A percentile compares a stretch with the other conserved stretches of the same genome.
These are phyloP conservation scores for Dorcoceras hygrometricum DNA, from an alignment of 257 asterid species.

Conservation along the genomic window DNA sequence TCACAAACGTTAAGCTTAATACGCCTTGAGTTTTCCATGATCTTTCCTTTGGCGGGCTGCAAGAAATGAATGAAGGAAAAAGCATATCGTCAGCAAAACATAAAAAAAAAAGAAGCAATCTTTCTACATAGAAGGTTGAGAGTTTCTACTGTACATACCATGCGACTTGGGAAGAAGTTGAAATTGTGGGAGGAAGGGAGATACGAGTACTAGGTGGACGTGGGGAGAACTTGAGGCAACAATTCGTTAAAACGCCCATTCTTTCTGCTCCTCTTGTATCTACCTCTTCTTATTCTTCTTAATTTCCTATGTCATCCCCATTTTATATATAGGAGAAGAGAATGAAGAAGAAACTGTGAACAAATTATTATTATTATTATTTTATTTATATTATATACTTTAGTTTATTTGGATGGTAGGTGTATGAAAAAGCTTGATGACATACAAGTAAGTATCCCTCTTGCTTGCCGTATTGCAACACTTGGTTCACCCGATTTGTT, in stretches of 20 bases:
- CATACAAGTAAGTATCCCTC: conserved; percentile 9
- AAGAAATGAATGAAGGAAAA: neutral
- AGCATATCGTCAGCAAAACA: no score
- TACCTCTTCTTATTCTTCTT: neutral
- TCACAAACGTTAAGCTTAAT: conserved; percentile 11
- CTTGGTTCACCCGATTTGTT: conserved; percentile 2
- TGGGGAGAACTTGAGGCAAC: conserved; percentile 47
- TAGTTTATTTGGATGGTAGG: conserved; percentile 7
- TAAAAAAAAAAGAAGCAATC: no score
- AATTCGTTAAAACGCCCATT: conserved; percentile 49
- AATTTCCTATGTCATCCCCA: neutral
- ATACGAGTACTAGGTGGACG: conserved; percentile 28
- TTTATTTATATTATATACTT: no score
- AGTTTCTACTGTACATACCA: conserved; percentile 24
- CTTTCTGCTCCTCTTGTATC: neutral
- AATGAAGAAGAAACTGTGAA: neutral
- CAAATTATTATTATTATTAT: no score
- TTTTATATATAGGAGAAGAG: conserved; percentile 1
- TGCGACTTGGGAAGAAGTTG: conserved; percentile 26
- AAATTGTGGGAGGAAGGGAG: conserved; percentile 22
- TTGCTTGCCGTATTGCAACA: conserved; percentile 48
- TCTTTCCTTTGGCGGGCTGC: conserved; percentile 23
- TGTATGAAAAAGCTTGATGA: no score
- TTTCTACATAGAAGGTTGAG: no score
- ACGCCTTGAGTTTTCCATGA: conserved; percentile 30